Evolutionary conservation across 495 filamentous ascomycete species (phyloP).

Genomic region (Pseudomonodictys pantanalensis): DNA sequence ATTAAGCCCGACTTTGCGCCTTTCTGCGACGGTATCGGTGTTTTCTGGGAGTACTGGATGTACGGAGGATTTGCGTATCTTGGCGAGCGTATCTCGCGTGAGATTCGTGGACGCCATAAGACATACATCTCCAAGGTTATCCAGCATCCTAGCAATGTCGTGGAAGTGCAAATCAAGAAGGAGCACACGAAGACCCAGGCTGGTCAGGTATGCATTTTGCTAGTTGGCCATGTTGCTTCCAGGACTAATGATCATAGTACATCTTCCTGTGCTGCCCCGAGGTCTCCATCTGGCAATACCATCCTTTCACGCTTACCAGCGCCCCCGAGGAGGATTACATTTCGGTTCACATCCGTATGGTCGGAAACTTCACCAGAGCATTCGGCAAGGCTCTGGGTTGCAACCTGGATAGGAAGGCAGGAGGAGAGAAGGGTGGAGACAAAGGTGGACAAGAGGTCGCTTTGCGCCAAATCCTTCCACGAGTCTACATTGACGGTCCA

Average conservation of each 20-base stretch:
- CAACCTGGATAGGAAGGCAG: constrained; percentile 55
- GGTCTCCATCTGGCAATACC: constrained; percentile 75
- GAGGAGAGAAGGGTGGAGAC: constrained; percentile 40
- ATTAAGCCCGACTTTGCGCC: constrained; percentile 71
- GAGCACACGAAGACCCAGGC: constrained; percentile 71
- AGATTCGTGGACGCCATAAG: constrained; percentile 68
- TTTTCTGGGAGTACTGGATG: constrained; percentile 81
- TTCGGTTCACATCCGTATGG: constrained; percentile 72
- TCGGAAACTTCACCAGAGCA: constrained; percentile 65
- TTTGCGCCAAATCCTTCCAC: constrained; percentile 65
- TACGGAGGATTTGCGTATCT: constrained; percentile 71
- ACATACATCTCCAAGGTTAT: constrained; percentile 80
- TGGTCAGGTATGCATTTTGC: constrained; percentile 53
- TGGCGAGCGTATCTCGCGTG: constrained; percentile 64
- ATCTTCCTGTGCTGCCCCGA: constrained; percentile 81
- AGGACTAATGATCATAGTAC: constrained; percentile 47
- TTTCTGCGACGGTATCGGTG: constrained; percentile 66
- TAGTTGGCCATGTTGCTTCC: not conserved
- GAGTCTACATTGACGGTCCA: constrained; percentile 74
- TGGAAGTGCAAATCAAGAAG: constrained; percentile 84
- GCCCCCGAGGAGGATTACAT: constrained; percentile 81
- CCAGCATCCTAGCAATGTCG: constrained; percentile 77
- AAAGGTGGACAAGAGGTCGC: constrained; percentile 64
- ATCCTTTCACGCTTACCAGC: constrained; percentile 75
- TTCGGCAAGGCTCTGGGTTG: constrained; percentile 67